Conservation (phyloP, 108 stramenopile species). For the Cyclostephanos invisitatus region DNA sequence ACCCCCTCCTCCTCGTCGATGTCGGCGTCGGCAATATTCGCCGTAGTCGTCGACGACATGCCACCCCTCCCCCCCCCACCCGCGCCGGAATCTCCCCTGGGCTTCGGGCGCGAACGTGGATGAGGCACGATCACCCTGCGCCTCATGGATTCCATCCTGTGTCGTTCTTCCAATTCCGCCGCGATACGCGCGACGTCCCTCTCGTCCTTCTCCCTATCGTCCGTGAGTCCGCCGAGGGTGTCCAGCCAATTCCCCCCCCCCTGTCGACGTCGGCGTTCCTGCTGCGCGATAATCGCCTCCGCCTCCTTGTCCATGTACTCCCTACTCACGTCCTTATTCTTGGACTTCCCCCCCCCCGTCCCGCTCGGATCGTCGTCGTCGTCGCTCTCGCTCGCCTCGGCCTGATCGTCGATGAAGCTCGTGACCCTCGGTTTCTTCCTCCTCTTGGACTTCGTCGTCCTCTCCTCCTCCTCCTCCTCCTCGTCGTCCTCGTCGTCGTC, state of each 20-base stretch:
- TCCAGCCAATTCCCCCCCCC: conserved; percentile 57
- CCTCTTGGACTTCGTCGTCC: conserved; percentile 34
- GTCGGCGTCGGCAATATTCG: conserved; percentile 3
- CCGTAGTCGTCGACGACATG: conserved; percentile 3
- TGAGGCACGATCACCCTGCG: conserved; percentile 2
- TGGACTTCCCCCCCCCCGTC: conserved; percentile 55
- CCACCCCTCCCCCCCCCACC: conserved; percentile 17
- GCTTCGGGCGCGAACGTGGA: neutral
- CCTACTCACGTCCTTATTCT: conserved; percentile 71
- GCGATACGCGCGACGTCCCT: conserved; percentile 71
- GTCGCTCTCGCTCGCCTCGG: conserved; percentile 82
- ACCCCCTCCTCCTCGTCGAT: conserved; percentile 10
- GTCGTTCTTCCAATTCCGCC: conserved; percentile 82
- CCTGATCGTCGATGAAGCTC: conserved; percentile 87
- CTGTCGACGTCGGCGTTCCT: conserved; percentile 78
- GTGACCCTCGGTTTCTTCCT: conserved; percentile 63
- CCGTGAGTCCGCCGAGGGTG: conserved; percentile 29
- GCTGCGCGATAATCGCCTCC: conserved; percentile 76
- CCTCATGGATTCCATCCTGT: conserved; percentile 72
- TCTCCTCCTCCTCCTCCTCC: conserved; percentile 28
- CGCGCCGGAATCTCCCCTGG: neutral
- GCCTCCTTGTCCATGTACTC: conserved; percentile 90
- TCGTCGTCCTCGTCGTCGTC: conserved; percentile 50
- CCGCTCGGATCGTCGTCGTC: conserved; percentile 71
- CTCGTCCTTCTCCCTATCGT: conserved; percentile 43